Evolutionary conservation across 192 early-diverging fungal species (phyloP).

Genomic region (Coemansia javaensis): DNA sequence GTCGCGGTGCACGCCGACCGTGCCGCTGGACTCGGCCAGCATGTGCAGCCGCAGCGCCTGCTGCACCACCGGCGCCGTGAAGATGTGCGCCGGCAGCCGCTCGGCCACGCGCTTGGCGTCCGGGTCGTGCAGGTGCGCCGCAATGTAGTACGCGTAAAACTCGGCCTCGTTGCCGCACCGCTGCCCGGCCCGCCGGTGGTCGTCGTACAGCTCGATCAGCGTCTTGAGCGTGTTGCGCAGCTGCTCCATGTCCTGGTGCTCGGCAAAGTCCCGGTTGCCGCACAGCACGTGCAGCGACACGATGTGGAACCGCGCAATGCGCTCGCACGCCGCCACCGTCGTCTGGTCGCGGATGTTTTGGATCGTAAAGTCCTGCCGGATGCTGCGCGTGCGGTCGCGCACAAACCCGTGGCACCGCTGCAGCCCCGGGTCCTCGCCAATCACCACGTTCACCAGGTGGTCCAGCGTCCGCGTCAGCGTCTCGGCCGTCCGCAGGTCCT

Average conservation of each 20-base stretch:
- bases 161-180: constrained; percentile 77
- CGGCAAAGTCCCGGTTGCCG: constrained; percentile 61
- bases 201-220: constrained; percentile 83
- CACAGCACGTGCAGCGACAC: constrained; percentile 69
- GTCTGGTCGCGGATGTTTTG: constrained; percentile 71
- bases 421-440: constrained; percentile 53
- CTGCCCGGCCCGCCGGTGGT: constrained; percentile 54
- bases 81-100: constrained; percentile 54
- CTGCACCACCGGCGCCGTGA: constrained; percentile 60
- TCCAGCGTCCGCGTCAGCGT: constrained; percentile 65
- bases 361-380: constrained; percentile 81
- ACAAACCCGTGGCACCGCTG: constrained; percentile 72
- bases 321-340: constrained; percentile 69
- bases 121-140: constrained; percentile 65
- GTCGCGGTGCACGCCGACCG: constrained; percentile 39
- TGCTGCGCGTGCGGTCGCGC: constrained; percentile 78
- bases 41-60: constrained; percentile 64
- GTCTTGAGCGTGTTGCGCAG: constrained; percentile 80
- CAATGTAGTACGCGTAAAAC: constrained; percentile 84
- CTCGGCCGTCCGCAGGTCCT: constrained; percentile 78
- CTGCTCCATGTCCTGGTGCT: constrained; percentile 86
- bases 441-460: constrained; percentile 56
- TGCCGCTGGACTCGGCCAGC: constrained; percentile 54
- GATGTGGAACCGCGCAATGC: constrained; percentile 85
- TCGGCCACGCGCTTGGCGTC: constrained; percentile 67